phyloP scores from a whole-genome alignment of 2,329 filamentous ascomycete species.

The Neofusicoccum ribis region DNA sequence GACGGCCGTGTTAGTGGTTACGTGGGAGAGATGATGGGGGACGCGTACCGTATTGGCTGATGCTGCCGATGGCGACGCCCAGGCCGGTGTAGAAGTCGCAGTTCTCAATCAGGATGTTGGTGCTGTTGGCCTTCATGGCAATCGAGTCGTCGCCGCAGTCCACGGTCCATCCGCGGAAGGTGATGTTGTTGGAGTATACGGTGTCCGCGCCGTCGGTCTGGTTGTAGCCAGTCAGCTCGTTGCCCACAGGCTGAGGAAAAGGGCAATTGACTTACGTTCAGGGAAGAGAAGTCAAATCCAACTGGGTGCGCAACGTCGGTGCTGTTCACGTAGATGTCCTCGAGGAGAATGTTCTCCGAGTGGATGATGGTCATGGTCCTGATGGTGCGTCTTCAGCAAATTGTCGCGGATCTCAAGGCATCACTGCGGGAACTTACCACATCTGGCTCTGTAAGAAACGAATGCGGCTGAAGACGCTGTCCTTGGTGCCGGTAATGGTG shows the following conservation, averaged over 20 bases:
- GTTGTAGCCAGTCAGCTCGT: slow-evolving; percentile 60
- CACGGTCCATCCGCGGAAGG: slow-evolving; percentile 62
- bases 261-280: slow-evolving; percentile 36
- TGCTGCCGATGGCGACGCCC: slow-evolving; percentile 58
- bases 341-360: slow-evolving; percentile 48
- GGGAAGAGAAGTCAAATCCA: slow-evolving; percentile 11
- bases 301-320: slow-evolving; percentile 49
- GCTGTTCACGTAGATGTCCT: slow-evolving; percentile 61
- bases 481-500: slow-evolving; percentile 52
- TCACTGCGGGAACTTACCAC: slow-evolving; percentile 43
- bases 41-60: slow-evolving; percentile 51
- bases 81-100: slow-evolving; percentile 52
- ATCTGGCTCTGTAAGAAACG: slow-evolving; percentile 60
- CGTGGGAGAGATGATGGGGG: no score
- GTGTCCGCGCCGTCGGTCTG: slow-evolving; percentile 58
- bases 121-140: slow-evolving; percentile 61
- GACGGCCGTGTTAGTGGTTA: not conserved
- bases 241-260: slow-evolving; percentile 51
- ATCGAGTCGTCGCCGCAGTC: slow-evolving; percentile 66
- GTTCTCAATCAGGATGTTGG: slow-evolving; percentile 58
- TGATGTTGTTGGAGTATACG: slow-evolving; percentile 64
- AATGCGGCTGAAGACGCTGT: slow-evolving; percentile 51
- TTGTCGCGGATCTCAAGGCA: not conserved
- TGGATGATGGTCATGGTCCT: slow-evolving; percentile 53
- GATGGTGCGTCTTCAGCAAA: not conserved